Evolutionary conservation across 345 rosid genomes (phyloP), one percentile per base, ranked within the genome.

Genomic region (Acer yangbiense): DNA sequence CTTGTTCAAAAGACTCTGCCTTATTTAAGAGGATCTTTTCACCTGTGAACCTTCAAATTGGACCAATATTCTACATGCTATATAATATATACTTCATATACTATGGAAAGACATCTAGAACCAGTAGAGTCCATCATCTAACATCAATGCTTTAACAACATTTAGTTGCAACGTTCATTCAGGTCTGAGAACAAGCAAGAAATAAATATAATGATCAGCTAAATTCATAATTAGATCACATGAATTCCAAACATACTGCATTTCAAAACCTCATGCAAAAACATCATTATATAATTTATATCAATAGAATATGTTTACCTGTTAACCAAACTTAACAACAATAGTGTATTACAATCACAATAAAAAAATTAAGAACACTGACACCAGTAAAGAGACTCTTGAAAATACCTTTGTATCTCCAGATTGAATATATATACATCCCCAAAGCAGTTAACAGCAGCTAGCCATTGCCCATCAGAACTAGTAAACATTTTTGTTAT

Each of bases 371-470:
- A 21, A 50, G 20, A 21, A 29, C 25, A 9, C n/a, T 4, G 35
- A 16, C 17, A 67, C 68, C 62, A 60, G 17, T 71, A 27, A 29
- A 69, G 82, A 71, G 60, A 57, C 46, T 55, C 39, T 12, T 11
- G 13, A 68, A 63, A 69, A 32, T 69, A 95, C 99, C 99, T 93
- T 72, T 83, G 93, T 65, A 86, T 90, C 83, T 93, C 98, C 46
- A 92, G 88, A 82, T 91, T 93, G 85, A 90, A 95, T 68, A 93
- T 65, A 67, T 93, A 92, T 32, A 92, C 81, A 82, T 95, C 99
- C 57, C 98, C 99, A 83, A 92, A 95, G 87, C 99, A 95, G 77
- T 93, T 95, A 71, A 90, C 65, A 23, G 99, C 98, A 48, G 98
- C 95, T 71, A 95, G 83, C 98, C 99, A 95, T 81, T 90, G 97